Percentiles rank a stretch among this genome's conserved stretches.
phyloP scores from a whole-genome alignment of 441 rosid species.

The Populus hybrid region DNA sequence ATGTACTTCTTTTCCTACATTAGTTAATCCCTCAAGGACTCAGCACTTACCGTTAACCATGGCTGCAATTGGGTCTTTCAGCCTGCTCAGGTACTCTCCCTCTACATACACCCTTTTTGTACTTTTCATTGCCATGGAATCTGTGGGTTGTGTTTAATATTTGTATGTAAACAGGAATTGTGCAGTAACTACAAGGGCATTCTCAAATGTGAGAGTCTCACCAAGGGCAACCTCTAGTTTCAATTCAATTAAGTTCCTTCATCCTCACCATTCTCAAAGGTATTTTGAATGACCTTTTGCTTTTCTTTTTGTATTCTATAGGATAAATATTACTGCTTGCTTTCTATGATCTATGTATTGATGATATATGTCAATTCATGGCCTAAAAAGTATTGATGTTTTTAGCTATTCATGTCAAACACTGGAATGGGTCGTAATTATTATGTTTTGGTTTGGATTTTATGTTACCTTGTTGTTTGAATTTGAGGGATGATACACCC shows the following conservation, averaged over 20 bases:
- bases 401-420: background rate
- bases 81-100: conserved; percentile 2
- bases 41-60: background rate
- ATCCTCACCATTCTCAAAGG: conserved; percentile 42
- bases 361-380: background rate
- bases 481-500: background rate
- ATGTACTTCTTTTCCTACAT: background rate
- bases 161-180: conserved; percentile 37
- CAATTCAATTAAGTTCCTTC: conserved; percentile 33
- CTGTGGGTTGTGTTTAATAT: background rate
- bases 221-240: conserved; percentile 23
- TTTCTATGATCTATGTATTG: background rate
- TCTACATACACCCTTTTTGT: background rate
- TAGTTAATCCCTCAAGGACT: background rate
- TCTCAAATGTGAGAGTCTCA: conserved; percentile 25
- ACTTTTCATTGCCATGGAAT: background rate
- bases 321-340: background rate
- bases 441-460: background rate
- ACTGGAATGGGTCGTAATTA: background rate
- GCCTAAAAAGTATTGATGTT: background rate
- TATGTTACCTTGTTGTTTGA: background rate
- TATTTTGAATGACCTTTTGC: background rate
- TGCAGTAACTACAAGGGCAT: conserved; percentile 29
- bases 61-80: background rate
- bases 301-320: background rate